Percentiles rank a stretch among this genome's conserved stretches.
Conservation (phyloP, 257 asterid genomes). For the Solanum pennellii region DNA sequence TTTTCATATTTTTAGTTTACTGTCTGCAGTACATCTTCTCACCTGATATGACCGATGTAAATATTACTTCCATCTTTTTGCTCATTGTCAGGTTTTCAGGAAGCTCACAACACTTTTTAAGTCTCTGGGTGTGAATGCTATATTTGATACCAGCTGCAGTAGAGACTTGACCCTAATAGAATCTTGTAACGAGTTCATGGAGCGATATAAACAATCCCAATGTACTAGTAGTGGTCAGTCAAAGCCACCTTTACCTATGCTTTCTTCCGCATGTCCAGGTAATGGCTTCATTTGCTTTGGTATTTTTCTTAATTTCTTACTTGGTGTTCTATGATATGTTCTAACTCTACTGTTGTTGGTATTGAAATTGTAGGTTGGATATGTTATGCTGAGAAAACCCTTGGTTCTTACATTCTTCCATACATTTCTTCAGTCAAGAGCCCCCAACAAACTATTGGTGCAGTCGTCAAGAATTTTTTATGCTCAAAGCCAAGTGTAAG, state of each 20-base stretch:
- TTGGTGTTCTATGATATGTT: background rate
- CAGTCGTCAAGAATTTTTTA: slow-evolving; percentile 54
- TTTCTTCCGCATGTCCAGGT: slow-evolving; percentile 99
- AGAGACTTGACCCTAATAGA: slow-evolving; percentile 82
- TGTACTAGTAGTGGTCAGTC: slow-evolving; percentile 29
- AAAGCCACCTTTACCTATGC: slow-evolving; percentile 54
- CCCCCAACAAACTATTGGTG: slow-evolving; percentile 94
- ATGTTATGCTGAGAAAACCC: slow-evolving; percentile 98
- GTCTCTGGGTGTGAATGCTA: slow-evolving; percentile 77
- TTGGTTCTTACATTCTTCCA: slow-evolving; percentile 86
- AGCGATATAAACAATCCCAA: slow-evolving; percentile 48
- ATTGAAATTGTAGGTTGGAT: slow-evolving; percentile 71
- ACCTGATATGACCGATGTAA: background rate
- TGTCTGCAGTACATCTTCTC: background rate
- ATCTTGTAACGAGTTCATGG: slow-evolving; percentile 77
- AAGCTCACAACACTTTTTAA: slow-evolving; percentile 83
- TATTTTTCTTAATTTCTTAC: background rate
- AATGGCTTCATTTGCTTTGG: background rate
- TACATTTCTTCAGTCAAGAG: slow-evolving; percentile 93
- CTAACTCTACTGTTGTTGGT: background rate
- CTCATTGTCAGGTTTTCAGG: slow-evolving; percentile 44
- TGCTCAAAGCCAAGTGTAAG: slow-evolving; percentile 52
- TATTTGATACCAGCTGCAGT: slow-evolving; percentile 93
- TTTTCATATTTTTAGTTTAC: background rate
- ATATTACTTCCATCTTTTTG: background rate